These are phyloP conservation scores for Aureobasidium vineae DNA, from an alignment of 2,329 filamentous ascomycete species.

Conservation along the genomic window DNA sequence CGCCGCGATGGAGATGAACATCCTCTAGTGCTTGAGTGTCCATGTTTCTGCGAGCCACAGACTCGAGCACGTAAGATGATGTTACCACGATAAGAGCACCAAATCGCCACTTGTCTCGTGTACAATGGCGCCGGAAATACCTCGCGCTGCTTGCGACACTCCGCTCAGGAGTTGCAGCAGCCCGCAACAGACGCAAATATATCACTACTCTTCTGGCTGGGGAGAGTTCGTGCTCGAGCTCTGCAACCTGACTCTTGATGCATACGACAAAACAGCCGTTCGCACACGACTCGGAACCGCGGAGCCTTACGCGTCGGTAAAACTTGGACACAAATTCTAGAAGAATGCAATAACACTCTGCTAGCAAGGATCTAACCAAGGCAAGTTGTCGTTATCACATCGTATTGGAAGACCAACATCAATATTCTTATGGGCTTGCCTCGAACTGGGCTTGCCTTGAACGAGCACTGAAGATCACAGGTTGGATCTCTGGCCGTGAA, in stretches of 20 bases:
- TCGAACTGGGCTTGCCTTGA: background rate
- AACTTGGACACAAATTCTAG: background rate
- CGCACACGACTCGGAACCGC: background rate
- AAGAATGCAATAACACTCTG: background rate
- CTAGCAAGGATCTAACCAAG: background rate
- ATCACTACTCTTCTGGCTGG: background rate
- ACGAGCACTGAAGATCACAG: background rate
- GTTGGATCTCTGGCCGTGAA: background rate
- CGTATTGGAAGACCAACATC: background rate
- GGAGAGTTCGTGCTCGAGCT: no score
- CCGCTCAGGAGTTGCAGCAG: background rate
- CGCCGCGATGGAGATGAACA: background rate
- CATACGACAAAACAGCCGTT: background rate
- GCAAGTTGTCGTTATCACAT: background rate
- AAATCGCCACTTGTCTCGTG: no score
- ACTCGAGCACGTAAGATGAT: background rate
- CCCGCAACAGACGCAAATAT: background rate
- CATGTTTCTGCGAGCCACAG: background rate
- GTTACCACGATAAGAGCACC: background rate
- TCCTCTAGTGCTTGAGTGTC: background rate
- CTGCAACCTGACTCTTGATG: background rate
- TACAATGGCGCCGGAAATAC: no score
- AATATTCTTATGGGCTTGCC: background rate
- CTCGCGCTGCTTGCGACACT: no score
- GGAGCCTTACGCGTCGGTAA: background rate